phyloP scores from a whole-genome alignment of 768 basidiomycete genomes.

The Kwoniella newhampshirensis region DNA sequence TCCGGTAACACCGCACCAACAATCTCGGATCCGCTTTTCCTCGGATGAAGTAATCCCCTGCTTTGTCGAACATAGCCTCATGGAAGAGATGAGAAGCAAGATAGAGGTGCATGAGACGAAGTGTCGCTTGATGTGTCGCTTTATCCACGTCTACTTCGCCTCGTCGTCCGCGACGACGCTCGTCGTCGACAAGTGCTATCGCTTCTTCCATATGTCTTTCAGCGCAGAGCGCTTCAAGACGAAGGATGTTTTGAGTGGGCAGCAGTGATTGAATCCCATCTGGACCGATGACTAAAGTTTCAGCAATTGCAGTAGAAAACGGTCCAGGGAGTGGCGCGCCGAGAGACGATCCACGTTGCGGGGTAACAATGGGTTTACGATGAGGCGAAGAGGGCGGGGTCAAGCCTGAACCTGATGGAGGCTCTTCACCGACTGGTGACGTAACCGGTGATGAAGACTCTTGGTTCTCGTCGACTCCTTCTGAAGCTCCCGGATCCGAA shows the following conservation, averaged over 20 bases:
- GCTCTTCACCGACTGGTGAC: constrained; percentile 34
- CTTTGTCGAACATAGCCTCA: constrained; percentile 80
- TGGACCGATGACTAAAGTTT: constrained; percentile 40
- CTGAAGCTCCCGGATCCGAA: constrained; percentile 1
- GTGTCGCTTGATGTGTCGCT: constrained; percentile 56
- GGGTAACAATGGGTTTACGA: constrained; percentile 29
- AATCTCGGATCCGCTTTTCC: constrained; percentile 82
- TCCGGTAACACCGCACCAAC: constrained; percentile 74
- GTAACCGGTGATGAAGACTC: constrained; percentile 5
- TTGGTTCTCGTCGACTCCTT: neutral
- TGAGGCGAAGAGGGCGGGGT: constrained; percentile 49
- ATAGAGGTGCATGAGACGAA: constrained; percentile 75
- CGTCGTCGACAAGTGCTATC: constrained; percentile 45
- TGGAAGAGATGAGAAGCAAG: constrained; percentile 75
- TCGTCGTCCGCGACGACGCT: constrained; percentile 44
- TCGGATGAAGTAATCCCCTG: constrained; percentile 71
- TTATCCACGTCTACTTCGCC: constrained; percentile 51
- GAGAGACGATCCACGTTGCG: constrained; percentile 37
- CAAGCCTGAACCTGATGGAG: constrained; percentile 48
- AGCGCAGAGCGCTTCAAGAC: constrained; percentile 32
- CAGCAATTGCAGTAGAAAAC: constrained; percentile 39
- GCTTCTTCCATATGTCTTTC: constrained; percentile 41
- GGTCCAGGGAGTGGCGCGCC: constrained; percentile 19
- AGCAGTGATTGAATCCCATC: constrained; percentile 43
- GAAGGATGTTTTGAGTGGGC: constrained; percentile 30